Evolutionary conservation across 768 basidiomycete genomes (phyloP), one percentile per base, ranked within the genome.

Genomic region (Suillus occidentalis): DNA sequence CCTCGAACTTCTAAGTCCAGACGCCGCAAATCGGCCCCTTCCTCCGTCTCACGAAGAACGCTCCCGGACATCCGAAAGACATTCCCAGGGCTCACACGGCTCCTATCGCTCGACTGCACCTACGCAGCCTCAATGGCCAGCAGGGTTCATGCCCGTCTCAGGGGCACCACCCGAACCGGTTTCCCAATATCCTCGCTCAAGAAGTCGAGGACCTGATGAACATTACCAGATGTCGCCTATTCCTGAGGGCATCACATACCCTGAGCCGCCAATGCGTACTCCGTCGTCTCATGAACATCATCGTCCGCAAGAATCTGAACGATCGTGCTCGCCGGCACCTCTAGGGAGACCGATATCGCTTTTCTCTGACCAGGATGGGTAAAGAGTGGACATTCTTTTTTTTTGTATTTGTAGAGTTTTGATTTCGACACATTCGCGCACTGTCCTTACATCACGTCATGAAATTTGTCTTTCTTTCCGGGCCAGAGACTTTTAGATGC

Each of bases 1-100:
- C 55, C 78, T 77, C 0, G 76, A 81, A 2, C 75, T 84, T 4
- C 72, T 85, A 34, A 81, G 82, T 9, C 82, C 85, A 6, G 80
- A 83, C 6, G 71, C 79, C 2, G 56, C 58, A 20, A 72, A 73
- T 64, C 66, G 70, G 47, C 72, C 63, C 9, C 28, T 77, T n/a
- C 72, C 66, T n/a, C 50, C 64, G 42, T 25, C 66, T 45, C 66
- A 47, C 1, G 61, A 62, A 28, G 65, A 59, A 18, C 61, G 40
- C 9, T 25, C 36, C 60, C 42, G 16, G 49, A 61, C 42, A 43
- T 52, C 60, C 12, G 47, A 39, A 43, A 52, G 47, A 34, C 25
- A 61, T 10, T 52, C 25, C 20, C 43, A 40, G 31, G 56, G 37
- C 63, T 20, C 42, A 5, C 57, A 34, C 56, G 10, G 18, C 25